Evolutionary conservation across 2,329 filamentous ascomycete genomes (phyloP), one percentile per base, ranked within the genome.

Genomic region (Pseudocercospora ulei): DNA sequence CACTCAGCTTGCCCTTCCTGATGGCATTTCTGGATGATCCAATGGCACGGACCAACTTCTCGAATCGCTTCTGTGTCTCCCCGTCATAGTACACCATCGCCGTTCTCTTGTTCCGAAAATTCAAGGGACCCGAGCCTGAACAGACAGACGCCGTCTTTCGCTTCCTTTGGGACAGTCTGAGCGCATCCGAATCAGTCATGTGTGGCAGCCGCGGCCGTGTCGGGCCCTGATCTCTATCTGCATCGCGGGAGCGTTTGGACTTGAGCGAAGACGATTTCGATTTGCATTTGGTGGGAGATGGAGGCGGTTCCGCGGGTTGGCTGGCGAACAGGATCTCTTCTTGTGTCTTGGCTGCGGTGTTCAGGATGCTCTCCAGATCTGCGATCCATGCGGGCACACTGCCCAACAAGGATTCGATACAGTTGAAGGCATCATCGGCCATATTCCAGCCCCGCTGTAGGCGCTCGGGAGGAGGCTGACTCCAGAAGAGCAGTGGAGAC

Each of bases 61-160:
- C 86, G 49, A 95, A 85, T 24, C 80, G 76, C 35, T 76, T 76
- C 57, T 95, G 86, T 3, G 92, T 79, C 46, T 84, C 79, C 50
- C 81, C 83, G 57, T 95, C 87, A 58, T 95, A 95, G 62, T 85
- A 87, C n/a, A 95, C 82, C 25, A 90, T 78, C 30, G 88, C 79
- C 70, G 84, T 81, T 41, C 72, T 78, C 49, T 80, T 75, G 3
- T 76, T 77, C 38, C 82, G 76, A 57, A 80, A 81, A 46, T 76
- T 74, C 7, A 66, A 60, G 1, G 67, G 63, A 3, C 60, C 62
- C 4, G 62, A 64, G 11, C 56, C 62, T 3, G 65, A 67, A 4
- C 55, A 48, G 13, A 62, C 50, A 3, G 66, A 68, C 1, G 57
- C 53, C 4, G 64, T 61, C 53, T 68, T 68, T 25, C 65, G 59